Conservation (phyloP, 495 filamentous ascomycete genomes). For the Penicillium subrubescens region DNA sequence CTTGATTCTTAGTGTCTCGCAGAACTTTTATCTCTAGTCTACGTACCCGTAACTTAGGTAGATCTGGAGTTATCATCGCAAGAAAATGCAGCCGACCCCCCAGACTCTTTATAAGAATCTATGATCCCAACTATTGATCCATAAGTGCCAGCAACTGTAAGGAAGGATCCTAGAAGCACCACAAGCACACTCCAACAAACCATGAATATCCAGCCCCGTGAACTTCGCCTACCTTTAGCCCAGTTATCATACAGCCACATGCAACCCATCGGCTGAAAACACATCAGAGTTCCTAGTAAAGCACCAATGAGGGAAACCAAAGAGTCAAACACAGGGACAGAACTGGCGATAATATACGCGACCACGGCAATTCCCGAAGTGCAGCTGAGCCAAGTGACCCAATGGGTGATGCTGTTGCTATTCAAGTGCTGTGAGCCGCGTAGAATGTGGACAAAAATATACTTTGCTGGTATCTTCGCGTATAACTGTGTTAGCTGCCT, state of each 20-base stretch:
- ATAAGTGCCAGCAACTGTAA: constrained; percentile 53
- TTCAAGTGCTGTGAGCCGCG: not conserved
- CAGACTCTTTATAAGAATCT: constrained; percentile 20
- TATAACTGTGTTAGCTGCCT: not conserved
- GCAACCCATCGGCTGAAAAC: constrained; percentile 32
- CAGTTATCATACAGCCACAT: constrained; percentile 45
- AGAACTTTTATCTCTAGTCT: not conserved
- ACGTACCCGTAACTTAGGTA: not conserved
- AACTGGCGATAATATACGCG: not conserved
- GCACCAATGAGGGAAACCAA: constrained; percentile 38
- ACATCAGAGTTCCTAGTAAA: constrained; percentile 45
- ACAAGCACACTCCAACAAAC: constrained; percentile 14
- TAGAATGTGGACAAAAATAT: not conserved
- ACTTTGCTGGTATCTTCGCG: not conserved
- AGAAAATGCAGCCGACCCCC: constrained; percentile 14
- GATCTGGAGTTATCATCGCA: not conserved
- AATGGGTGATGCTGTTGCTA: not conserved
- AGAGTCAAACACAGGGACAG: not conserved
- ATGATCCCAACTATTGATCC: constrained; percentile 43
- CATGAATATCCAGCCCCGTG: constrained; percentile 28
- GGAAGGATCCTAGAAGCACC: constrained; percentile 7
- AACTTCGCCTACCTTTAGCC: constrained; percentile 16
- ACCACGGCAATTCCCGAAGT: not conserved
- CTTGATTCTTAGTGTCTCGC: not conserved
- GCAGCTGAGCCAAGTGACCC: not conserved